Percentiles rank a stretch among this genome's conserved stretches.
These are phyloP conservation scores for Phytophthora lateralis DNA, from an alignment of 352 stramenopile genomes.

Conservation along the genomic window DNA sequence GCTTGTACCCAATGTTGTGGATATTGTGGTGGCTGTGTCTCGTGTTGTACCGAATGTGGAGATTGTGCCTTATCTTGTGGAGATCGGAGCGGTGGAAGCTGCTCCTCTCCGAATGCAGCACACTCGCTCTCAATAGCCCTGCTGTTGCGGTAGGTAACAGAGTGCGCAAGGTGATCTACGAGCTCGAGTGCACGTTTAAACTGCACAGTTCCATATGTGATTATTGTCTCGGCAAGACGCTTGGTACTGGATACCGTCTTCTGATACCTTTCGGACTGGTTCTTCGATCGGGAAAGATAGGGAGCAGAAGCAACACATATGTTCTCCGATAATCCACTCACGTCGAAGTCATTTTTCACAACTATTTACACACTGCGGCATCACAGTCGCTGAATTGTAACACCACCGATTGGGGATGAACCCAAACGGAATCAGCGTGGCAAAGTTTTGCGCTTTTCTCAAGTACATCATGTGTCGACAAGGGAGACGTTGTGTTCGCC, in stretches of 20 bases:
- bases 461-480: constrained; percentile 9
- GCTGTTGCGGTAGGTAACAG: background rate
- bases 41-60: background rate
- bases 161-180: background rate
- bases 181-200: background rate
- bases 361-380: constrained; percentile 8
- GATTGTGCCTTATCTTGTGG: background rate
- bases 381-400: constrained; percentile 4
- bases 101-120: background rate
- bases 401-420: background rate
- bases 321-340: background rate
- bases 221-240: background rate
- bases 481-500: background rate
- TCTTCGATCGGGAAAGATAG: background rate
- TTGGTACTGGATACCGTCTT: background rate
- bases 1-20: background rate
- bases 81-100: no score
- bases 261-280: background rate
- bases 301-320: background rate
- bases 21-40: background rate
- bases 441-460: background rate
- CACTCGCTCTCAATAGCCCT: background rate
- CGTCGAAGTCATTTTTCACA: background rate
- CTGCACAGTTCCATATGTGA: background rate
- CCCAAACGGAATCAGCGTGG: background rate